Evolutionary conservation across 345 rosid species (phyloP).

Genomic region (Eucalyptus curtisii): DNA sequence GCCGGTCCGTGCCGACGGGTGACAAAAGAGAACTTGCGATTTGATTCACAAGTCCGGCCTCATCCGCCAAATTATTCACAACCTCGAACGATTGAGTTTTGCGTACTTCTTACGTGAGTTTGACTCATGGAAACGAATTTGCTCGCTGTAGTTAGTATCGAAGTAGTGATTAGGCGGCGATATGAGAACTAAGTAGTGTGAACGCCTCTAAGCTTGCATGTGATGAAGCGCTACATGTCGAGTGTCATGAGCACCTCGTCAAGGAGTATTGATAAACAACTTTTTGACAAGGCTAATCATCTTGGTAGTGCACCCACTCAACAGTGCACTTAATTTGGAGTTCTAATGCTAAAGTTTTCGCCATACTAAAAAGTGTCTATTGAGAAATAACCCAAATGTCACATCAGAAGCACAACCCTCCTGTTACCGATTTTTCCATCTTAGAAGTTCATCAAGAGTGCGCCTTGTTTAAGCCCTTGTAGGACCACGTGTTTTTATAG

Average conservation of each 20-base stretch:
- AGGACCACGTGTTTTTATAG: not conserved
- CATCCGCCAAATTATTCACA: not conserved
- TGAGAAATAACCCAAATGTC: not conserved
- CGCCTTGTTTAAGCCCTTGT: not conserved
- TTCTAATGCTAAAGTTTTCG: not conserved
- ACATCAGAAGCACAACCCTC: not conserved
- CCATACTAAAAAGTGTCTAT: not conserved
- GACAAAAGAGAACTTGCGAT: not conserved
- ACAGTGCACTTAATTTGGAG: not conserved
- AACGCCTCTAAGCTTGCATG: not conserved
- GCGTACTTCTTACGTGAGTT: not conserved
- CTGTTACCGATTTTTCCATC: not conserved
- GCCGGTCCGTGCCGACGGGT: not conserved
- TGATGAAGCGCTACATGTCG: not conserved
- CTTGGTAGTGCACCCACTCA: not conserved
- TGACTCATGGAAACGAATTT: not conserved
- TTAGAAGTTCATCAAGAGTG: not conserved
- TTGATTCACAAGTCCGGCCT: not conserved
- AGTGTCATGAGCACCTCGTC: not conserved
- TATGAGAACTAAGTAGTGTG: not conserved
- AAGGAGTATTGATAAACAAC: not conserved
- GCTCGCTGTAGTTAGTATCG: not conserved
- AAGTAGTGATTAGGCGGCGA: too few species aligned
- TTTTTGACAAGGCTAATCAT: fast-evolving
- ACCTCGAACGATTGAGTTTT: not conserved